Evolutionary conservation across 2,329 filamentous ascomycete species (phyloP).

Genomic region (Sarocladium oryzae): DNA sequence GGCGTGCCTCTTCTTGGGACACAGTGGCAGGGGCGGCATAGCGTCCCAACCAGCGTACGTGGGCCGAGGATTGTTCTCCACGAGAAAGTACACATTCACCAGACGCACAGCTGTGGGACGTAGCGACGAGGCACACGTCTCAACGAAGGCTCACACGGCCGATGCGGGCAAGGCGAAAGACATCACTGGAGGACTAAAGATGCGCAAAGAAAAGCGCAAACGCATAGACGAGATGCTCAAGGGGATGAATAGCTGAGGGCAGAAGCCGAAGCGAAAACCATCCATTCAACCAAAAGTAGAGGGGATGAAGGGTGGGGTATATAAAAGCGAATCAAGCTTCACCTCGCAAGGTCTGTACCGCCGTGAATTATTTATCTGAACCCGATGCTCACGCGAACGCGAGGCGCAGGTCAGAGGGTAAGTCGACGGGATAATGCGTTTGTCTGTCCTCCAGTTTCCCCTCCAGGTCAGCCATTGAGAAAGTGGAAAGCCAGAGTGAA

Average conservation of each 20-base stretch:
- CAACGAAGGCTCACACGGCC: not conserved
- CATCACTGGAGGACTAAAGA: not conserved
- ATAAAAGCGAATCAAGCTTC: conserved; percentile 2
- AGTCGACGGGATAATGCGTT: conserved; percentile 35
- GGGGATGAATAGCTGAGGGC: conserved; percentile 4
- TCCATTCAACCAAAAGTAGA: not conserved
- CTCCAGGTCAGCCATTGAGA: conserved; percentile 50
- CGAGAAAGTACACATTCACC: conserved; percentile 27
- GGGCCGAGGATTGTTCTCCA: conserved; percentile 27
- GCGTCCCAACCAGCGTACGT: conserved; percentile 28
- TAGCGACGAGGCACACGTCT: conserved; percentile 12
- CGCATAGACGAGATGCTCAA: conserved; percentile 10
- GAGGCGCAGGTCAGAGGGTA: conserved; percentile 40
- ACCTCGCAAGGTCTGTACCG: conserved; percentile 10
- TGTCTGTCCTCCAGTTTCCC: conserved; percentile 68
- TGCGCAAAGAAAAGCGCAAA: conserved; percentile 10
- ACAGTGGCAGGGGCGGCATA: conserved; percentile 29
- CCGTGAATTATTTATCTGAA: conserved; percentile 12
- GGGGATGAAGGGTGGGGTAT: too few relatives aligned
- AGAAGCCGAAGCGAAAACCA: not conserved
- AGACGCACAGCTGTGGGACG: conserved; percentile 13
- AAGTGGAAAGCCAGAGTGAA: conserved; percentile 60
- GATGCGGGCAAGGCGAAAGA: not conserved
- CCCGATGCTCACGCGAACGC: conserved; percentile 15
- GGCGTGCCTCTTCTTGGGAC: conserved; percentile 30